Percentiles rank a stretch among this genome's conserved stretches.
Conservation (phyloP, 768 basidiomycete species). For the Clathrus columnatus region DNA sequence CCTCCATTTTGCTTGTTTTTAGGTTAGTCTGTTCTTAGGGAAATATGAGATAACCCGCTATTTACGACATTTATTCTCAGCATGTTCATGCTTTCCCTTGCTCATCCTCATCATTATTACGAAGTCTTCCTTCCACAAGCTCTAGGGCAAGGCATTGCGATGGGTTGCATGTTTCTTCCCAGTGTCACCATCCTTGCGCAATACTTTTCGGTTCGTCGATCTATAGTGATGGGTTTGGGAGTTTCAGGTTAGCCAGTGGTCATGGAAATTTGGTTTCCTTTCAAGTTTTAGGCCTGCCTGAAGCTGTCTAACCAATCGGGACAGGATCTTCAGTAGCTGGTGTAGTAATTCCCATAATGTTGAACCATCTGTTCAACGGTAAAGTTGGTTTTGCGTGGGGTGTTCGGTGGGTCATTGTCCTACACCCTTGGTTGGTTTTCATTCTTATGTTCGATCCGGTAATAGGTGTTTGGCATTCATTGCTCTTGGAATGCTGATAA, state of each 20-base stretch:
- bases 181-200: constrained; percentile 42
- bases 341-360: constrained; percentile 51
- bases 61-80: constrained; percentile 35
- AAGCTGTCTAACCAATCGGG: too few relatives aligned
- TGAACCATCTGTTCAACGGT: constrained; percentile 37
- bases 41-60: constrained; percentile 19
- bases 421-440: background rate
- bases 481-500: constrained; percentile 28
- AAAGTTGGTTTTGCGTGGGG: constrained; percentile 38
- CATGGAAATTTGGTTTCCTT: constrained; percentile 13
- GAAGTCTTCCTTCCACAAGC: constrained; percentile 48
- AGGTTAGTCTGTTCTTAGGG: constrained; percentile 3
- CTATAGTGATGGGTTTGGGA: constrained; percentile 45
- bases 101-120: constrained; percentile 33
- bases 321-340: constrained; percentile 47
- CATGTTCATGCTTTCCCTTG: constrained; percentile 39
- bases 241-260: constrained; percentile 34
- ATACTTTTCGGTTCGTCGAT: constrained; percentile 39
- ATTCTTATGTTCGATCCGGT: background rate
- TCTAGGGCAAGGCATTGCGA: constrained; percentile 37
- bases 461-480: constrained; percentile 36
- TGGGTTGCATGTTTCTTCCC: constrained; percentile 41
- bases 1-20: background rate
- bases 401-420: constrained; percentile 23
- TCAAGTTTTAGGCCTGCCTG: too few relatives aligned